Percentiles rank a stretch among this genome's conserved stretches.
These are phyloP conservation scores for Blakeslea trispora DNA, from an alignment of 371 early-diverging fungal genomes.

Conservation along the genomic window DNA sequence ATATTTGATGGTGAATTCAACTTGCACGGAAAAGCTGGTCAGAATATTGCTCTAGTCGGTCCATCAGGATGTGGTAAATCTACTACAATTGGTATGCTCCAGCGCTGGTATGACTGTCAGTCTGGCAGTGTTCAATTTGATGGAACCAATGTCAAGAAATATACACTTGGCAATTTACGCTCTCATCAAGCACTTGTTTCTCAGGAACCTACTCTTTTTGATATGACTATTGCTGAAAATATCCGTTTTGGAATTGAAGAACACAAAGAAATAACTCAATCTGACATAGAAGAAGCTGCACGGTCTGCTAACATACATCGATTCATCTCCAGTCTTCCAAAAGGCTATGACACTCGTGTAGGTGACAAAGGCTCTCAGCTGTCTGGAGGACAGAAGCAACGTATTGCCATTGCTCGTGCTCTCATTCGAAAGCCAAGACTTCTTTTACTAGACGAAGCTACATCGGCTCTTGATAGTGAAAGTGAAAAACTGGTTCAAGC, in stretches of 20 bases:
- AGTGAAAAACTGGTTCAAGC: slow-evolving; percentile 89
- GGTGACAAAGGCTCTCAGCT: slow-evolving; percentile 77
- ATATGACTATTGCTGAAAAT: slow-evolving; percentile 76
- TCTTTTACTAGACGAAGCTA: slow-evolving; percentile 97
- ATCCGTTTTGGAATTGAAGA: slow-evolving; percentile 64
- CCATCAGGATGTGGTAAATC: slow-evolving; percentile 85
- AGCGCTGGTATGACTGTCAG: slow-evolving; percentile 80
- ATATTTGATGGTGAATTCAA: slow-evolving; percentile 76
- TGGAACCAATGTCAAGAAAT: slow-evolving; percentile 54
- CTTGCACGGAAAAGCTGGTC: slow-evolving; percentile 66
- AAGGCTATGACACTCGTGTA: slow-evolving; percentile 77
- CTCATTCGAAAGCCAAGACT: slow-evolving; percentile 81
- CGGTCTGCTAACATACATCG: slow-evolving; percentile 75
- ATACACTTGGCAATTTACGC: slow-evolving; percentile 75
- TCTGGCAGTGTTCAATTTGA: slow-evolving; percentile 68
- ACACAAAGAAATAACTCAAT: slow-evolving; percentile 37
- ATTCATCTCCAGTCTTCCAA: slow-evolving; percentile 64
- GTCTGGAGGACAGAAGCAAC: slow-evolving; percentile 72
- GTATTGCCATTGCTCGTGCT: slow-evolving; percentile 70
- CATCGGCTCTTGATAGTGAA: slow-evolving; percentile 89
- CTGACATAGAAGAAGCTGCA: slow-evolving; percentile 60
- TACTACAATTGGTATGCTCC: slow-evolving; percentile 79
- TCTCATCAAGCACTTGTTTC: slow-evolving; percentile 76
- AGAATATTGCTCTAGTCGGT: slow-evolving; percentile 83
- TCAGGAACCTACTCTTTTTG: slow-evolving; percentile 85